Evolutionary conservation across 148 eudicot genomes (phyloP).

Genomic region (Rhododendron kiyosumense): DNA sequence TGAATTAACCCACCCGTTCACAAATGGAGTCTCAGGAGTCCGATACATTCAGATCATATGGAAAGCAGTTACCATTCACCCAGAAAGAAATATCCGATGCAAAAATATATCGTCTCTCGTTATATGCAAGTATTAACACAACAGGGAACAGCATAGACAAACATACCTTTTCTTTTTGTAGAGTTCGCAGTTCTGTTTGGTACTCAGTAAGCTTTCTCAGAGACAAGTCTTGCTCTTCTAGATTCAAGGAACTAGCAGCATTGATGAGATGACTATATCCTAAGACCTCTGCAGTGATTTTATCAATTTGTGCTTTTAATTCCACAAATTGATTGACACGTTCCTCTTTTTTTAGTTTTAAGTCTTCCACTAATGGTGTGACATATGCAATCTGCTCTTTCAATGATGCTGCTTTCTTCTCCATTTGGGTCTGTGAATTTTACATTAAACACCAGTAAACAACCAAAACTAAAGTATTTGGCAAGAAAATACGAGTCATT

Average conservation of each 20-base stretch:
- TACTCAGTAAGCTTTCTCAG: conserved; percentile 52
- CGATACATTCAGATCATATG: not conserved
- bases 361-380: conserved; percentile 45
- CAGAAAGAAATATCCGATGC: not conserved
- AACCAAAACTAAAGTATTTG: not conserved
- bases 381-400: conserved; percentile 54
- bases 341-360: conserved; percentile 47
- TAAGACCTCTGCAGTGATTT: conserved; percentile 43
- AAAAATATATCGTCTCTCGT: too few species aligned
- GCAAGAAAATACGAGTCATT: not conserved
- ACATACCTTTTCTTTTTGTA: conserved; percentile 65
- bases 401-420: conserved; percentile 38
- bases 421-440: conserved; percentile 30
- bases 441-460: not conserved
- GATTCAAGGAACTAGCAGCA: conserved; percentile 25
- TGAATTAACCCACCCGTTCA: not conserved
- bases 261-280: conserved; percentile 37
- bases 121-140: not conserved
- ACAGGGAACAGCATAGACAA: not conserved
- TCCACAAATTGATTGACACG: conserved; percentile 57
- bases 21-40: not conserved
- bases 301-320: conserved; percentile 51
- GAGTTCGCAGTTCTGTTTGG: conserved; percentile 43
- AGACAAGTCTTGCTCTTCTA: conserved; percentile 55
- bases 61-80: not conserved